Percentiles rank a stretch among this genome's conserved stretches.
Evolutionary conservation across 352 stramenopile genomes (phyloP).

Genomic region (Pythium diclinum): DNA sequence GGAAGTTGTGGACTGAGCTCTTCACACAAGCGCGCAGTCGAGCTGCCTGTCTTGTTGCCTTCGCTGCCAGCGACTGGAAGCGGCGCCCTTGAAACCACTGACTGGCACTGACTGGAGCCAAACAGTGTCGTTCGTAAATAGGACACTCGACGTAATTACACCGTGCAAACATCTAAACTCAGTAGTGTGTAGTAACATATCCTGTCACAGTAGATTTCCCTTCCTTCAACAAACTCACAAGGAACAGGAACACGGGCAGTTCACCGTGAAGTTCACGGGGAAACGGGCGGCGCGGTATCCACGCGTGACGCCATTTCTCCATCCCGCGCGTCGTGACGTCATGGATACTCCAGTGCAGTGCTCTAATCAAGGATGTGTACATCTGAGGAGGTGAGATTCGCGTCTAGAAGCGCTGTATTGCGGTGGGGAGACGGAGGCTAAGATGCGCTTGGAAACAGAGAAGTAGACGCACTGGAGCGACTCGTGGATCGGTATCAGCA

Average conservation of each 20-base stretch:
- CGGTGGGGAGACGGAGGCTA: not conserved
- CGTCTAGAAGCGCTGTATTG: not conserved
- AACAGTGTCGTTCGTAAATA: slow-evolving; percentile 15
- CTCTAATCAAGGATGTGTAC: not conserved
- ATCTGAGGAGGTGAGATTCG: slow-evolving; percentile 3
- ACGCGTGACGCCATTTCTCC: not conserved
- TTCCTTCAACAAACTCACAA: slow-evolving; percentile 6
- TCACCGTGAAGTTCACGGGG: not conserved
- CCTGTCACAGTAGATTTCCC: not conserved
- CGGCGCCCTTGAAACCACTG: slow-evolving; percentile 17
- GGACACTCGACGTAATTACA: slow-evolving; percentile 4
- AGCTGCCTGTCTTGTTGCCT: not conserved
- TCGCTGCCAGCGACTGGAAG: not conserved
- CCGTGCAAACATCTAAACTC: not conserved
- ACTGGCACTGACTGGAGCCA: slow-evolving; percentile 23
- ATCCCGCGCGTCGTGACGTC: not conserved
- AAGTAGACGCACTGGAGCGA: slow-evolving; percentile 53
- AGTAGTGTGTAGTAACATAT: slow-evolving; percentile 19
- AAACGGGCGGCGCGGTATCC: slow-evolving; percentile 13
- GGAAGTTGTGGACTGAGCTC: slow-evolving; percentile 16
- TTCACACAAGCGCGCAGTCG: not conserved
- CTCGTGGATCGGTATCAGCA: slow-evolving; percentile 64
- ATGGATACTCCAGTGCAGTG: slow-evolving; percentile 1
- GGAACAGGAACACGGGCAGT: slow-evolving; percentile 7
- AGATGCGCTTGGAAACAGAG: slow-evolving; percentile 27